Evolutionary conservation across 2,329 filamentous ascomycete genomes (phyloP).

Genomic region (Amauroascus niger): DNA sequence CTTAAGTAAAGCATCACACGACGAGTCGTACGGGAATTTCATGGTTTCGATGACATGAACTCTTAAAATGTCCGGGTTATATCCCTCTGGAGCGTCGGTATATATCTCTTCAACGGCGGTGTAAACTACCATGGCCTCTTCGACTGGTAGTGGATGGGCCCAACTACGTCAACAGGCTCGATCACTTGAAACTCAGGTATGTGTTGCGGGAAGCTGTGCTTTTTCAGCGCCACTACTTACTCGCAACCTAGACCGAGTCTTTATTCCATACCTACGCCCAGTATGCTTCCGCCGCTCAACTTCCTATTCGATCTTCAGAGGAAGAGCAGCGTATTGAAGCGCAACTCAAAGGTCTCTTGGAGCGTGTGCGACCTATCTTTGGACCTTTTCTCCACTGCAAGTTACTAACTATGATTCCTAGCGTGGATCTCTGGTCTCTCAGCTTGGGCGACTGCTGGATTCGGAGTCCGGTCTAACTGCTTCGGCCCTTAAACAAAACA

Average conservation of each 20-base stretch:
- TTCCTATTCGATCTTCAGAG: slow-evolving; percentile 72
- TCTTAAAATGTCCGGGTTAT: background rate
- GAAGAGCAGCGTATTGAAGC: slow-evolving; percentile 72
- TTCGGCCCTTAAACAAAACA: slow-evolving; percentile 94
- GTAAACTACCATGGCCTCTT: slow-evolving; percentile 41
- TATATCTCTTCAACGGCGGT: background rate
- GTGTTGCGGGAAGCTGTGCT: slow-evolving; percentile 9
- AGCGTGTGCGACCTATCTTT: slow-evolving; percentile 50
- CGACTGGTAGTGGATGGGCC: slow-evolving; percentile 67
- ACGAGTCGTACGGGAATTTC: background rate
- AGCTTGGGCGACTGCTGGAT: slow-evolving; percentile 82
- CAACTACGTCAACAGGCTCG: slow-evolving; percentile 89
- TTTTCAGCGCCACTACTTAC: slow-evolving; percentile 8
- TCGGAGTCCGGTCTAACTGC: slow-evolving; percentile 78
- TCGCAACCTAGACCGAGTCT: slow-evolving; percentile 59
- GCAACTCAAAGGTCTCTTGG: slow-evolving; percentile 73
- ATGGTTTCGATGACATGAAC: background rate
- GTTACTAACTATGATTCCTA: slow-evolving; percentile 29
- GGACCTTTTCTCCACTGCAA: background rate
- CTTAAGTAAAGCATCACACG: background rate
- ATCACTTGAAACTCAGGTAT: slow-evolving; percentile 79
- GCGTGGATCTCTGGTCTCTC: slow-evolving; percentile 71
- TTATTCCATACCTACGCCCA: slow-evolving; percentile 68
- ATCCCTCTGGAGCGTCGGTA: background rate
- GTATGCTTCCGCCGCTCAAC: slow-evolving; percentile 68